Conservation (phyloP, 345 rosid genomes). For the Mangifera indica region DNA sequence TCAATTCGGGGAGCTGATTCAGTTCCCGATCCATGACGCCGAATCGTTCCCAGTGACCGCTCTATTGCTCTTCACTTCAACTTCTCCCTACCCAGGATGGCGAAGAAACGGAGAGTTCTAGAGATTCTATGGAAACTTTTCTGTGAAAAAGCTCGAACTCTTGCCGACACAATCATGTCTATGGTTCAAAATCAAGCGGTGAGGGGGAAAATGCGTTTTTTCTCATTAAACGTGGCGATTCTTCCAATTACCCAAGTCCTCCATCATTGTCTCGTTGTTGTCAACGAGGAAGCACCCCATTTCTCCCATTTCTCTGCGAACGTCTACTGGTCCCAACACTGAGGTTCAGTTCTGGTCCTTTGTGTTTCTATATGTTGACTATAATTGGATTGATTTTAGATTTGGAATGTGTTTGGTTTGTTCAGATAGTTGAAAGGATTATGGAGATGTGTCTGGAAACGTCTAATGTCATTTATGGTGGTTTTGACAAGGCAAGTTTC, state of each 20-base stretch:
- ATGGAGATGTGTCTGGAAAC: slow-evolving; percentile 41
- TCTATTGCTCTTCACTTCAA: too few relatives aligned
- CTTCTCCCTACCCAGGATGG: slow-evolving; percentile 23
- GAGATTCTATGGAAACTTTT: slow-evolving; percentile 55
- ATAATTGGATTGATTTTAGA: too few relatives aligned
- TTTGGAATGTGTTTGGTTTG: too few relatives aligned
- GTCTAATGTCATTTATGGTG: slow-evolving; percentile 48
- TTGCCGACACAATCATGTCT: slow-evolving; percentile 41
- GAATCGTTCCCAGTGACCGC: too few relatives aligned
- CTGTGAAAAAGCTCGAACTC: slow-evolving; percentile 38
- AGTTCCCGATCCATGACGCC: too few relatives aligned
- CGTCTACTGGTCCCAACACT: slow-evolving; percentile 52
- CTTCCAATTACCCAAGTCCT: slow-evolving; percentile 56
- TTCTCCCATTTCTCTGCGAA: slow-evolving; percentile 29
- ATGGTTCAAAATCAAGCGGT: slow-evolving; percentile 25
- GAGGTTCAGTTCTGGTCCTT: slow-evolving; percentile 31
- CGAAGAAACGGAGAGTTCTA: slow-evolving; percentile 47
- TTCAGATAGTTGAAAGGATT: slow-evolving; percentile 53
- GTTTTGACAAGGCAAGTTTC: slow-evolving; percentile 53
- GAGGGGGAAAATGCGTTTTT: slow-evolving; percentile 34
- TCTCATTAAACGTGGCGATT: slow-evolving; percentile 54
- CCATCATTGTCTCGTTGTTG: slow-evolving; percentile 47
- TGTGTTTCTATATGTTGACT: neutral
- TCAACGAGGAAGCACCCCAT: slow-evolving; percentile 43
- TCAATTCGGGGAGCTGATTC: too few relatives aligned